A percentile compares a stretch with the other conserved stretches of the same genome.
Conservation (phyloP, 306 rosid genomes). For the Cucumis melo region DNA sequence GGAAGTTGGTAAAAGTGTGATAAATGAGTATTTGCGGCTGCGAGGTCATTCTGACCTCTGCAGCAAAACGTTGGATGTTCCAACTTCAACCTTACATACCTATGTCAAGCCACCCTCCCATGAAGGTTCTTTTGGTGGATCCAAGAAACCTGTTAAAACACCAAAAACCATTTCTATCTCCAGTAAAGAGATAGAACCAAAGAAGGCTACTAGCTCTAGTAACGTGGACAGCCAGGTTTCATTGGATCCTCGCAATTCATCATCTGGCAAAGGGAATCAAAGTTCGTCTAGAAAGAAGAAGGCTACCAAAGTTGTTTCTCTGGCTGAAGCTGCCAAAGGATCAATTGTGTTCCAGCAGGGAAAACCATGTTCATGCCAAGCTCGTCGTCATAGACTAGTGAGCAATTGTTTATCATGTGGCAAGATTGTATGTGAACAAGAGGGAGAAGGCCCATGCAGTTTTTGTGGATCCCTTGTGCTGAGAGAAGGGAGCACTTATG, state of each 20-base stretch:
- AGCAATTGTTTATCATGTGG: slow-evolving; percentile 94
- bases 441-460: slow-evolving; percentile 95
- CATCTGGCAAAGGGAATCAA: slow-evolving; percentile 42
- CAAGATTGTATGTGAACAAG: slow-evolving; percentile 92
- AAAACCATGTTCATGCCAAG: slow-evolving; percentile 81
- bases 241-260: slow-evolving; percentile 20
- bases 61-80: slow-evolving; percentile 17
- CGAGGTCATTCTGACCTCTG: slow-evolving; percentile 42
- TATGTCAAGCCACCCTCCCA: slow-evolving; percentile 77
- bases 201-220: slow-evolving; percentile 19
- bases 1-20: slow-evolving; percentile 66
- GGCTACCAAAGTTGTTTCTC: slow-evolving; percentile 58
- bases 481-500: slow-evolving; percentile 72
- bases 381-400: slow-evolving; percentile 57
- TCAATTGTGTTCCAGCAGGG: slow-evolving; percentile 88
- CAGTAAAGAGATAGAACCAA: slow-evolving; percentile 23
- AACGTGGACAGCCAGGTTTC: slow-evolving; percentile 27
- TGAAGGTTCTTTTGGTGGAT: slow-evolving; percentile 30
- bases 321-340: slow-evolving; percentile 88
- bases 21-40: slow-evolving; percentile 54
- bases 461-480: slow-evolving; percentile 89
- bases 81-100: slow-evolving; percentile 50
- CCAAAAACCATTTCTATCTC: slow-evolving; percentile 29
- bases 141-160: slow-evolving; percentile 42
- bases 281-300: slow-evolving; percentile 68